Evolutionary conservation across 768 basidiomycete species (phyloP).

Genomic region (Cystofilobasidium capitatum): DNA sequence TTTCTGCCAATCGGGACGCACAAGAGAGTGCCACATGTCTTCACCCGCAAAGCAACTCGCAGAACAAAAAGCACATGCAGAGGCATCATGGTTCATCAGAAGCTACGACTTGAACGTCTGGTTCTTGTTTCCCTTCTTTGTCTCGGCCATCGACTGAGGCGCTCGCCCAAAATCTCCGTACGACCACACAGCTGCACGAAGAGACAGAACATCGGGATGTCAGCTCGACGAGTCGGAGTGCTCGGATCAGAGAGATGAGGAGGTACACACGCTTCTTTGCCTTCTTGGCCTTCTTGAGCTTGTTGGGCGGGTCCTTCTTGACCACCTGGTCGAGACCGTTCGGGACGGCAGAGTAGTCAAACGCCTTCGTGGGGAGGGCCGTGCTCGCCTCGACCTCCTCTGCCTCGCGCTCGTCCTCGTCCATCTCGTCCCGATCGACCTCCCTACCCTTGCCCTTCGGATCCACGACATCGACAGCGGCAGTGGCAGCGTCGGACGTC

Average conservation of each 20-base stretch:
- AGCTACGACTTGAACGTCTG: conserved; percentile 33
- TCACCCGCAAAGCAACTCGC: too few species aligned
- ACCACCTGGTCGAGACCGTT: conserved; percentile 30
- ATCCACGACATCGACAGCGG: conserved; percentile 31
- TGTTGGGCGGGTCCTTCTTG: conserved; percentile 21
- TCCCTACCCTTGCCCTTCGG: conserved; percentile 35
- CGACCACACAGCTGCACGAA: conserved; percentile 24
- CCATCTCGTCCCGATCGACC: conserved; percentile 28
- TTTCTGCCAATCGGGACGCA: too few species aligned
- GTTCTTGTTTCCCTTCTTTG: conserved; percentile 37
- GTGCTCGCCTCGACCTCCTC: conserved; percentile 26
- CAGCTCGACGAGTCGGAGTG: background rate
- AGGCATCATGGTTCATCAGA: too few species aligned
- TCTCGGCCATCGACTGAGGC: conserved; percentile 35
- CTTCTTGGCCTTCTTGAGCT: conserved; percentile 32
- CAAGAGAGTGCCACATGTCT: too few species aligned
- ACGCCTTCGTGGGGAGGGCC: conserved; percentile 28
- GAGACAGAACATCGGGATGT: conserved; percentile 26
- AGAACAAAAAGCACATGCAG: too few species aligned
- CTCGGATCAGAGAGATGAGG: background rate
- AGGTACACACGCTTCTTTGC: conserved; percentile 42
- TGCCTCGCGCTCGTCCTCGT: conserved; percentile 25
- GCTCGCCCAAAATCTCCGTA: conserved; percentile 32
- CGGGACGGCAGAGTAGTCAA: conserved; percentile 23
- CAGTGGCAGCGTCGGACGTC: conserved; percentile 57